phyloP scores from a whole-genome alignment of 257 asterid genomes.

The Solanum virginianum region DNA sequence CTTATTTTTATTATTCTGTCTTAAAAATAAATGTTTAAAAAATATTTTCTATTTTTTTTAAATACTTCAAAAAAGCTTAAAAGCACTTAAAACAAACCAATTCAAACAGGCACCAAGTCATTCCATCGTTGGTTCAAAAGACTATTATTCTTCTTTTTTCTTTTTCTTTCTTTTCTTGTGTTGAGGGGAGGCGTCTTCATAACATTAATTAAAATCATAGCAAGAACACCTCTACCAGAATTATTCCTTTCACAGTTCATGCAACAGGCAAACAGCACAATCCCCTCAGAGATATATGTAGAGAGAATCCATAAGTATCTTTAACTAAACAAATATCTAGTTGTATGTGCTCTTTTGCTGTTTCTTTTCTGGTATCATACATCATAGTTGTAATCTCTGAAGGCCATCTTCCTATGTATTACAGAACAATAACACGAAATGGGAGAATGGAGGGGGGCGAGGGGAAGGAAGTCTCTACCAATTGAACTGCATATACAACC shows the following conservation, averaged over 20 bases:
- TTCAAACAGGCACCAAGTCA: background rate
- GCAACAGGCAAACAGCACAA: background rate
- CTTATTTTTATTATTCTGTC: no score
- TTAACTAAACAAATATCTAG: background rate
- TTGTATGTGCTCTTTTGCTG: background rate
- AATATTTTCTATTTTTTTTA: no score
- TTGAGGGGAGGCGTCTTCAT: background rate
- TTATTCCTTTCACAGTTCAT: background rate
- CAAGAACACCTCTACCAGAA: background rate
- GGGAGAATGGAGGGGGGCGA: background rate
- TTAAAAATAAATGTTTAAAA: no score
- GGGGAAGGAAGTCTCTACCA: background rate
- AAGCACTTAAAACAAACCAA: no score
- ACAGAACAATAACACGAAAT: background rate
- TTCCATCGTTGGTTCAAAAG: background rate
- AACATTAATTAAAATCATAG: background rate
- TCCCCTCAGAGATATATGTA: background rate
- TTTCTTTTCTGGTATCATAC: background rate
- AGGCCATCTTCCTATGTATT: background rate
- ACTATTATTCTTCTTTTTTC: background rate
- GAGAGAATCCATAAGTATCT: background rate
- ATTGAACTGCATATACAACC: background rate
- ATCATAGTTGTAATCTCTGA: background rate
- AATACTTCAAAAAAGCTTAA: no score
- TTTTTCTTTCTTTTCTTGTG: background rate